Evolutionary conservation across 768 basidiomycete genomes (phyloP).

Genomic region (Bullera alba): DNA sequence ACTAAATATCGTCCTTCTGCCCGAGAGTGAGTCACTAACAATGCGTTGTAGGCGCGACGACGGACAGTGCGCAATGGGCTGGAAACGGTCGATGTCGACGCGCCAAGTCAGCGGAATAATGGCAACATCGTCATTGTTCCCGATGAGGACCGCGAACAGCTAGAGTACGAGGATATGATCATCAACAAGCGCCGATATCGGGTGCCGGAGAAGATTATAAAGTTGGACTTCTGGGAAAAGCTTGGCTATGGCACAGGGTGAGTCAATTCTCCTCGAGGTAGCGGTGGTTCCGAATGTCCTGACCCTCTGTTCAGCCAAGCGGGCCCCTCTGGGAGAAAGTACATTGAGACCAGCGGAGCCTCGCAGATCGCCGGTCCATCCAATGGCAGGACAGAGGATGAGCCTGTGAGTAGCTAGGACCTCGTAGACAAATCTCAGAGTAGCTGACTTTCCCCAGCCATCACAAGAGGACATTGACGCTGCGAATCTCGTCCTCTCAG

Average conservation of each 20-base stretch:
- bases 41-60: slow-evolving; percentile 61
- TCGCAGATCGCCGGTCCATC: neutral
- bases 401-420: neutral
- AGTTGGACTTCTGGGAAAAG: slow-evolving; percentile 93
- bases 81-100: slow-evolving; percentile 64
- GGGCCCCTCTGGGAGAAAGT: neutral
- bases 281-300: no score
- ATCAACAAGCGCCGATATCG: slow-evolving; percentile 70
- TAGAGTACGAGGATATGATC: slow-evolving; percentile 39
- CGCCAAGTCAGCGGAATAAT: slow-evolving; percentile 70
- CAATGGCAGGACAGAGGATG: neutral
- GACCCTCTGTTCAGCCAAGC: neutral
- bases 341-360: neutral
- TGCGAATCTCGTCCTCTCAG: slow-evolving; percentile 23
- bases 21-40: neutral
- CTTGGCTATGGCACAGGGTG: slow-evolving; percentile 13
- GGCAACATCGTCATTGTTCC: slow-evolving; percentile 85
- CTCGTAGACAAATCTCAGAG: no score
- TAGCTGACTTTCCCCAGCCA: neutral
- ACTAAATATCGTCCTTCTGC: neutral
- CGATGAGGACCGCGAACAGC: slow-evolving; percentile 49
- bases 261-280: neutral
- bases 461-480: slow-evolving; percentile 23
- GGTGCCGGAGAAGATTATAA: slow-evolving; percentile 83
- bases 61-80: slow-evolving; percentile 68